Evolutionary conservation across 257 asterid genomes (phyloP), one percentile per base, ranked within the genome.

Genomic region (Marsdenia floribunda): DNA sequence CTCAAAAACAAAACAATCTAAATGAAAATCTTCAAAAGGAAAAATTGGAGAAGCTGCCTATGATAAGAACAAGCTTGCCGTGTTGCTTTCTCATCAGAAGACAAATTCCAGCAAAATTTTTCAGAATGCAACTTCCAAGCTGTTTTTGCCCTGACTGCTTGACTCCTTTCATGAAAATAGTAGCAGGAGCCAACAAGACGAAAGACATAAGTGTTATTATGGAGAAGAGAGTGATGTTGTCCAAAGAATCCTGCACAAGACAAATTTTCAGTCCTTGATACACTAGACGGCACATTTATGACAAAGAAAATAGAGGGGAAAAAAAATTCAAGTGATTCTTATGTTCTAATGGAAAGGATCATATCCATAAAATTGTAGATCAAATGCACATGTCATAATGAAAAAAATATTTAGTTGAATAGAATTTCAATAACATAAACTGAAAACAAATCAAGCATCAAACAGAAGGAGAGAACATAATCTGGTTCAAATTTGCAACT

Each of bases 101-200:
- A 63, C 75, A 75, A 76, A 54, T 73, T 77, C 78, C 87, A 81
- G 71, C 79, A 85, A 83, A 83, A 83, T 50, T 78, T 44, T 73
- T 37, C 24, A 78, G 70, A 63, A 42, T 19, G 44, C 61, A 35
- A 73, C 68, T 59, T 77, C 86, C 84, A 89, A 73, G 84, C 88
- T 71, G 83, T 75, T 78, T 92, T 91, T 22, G 89, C 76, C 89
- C 91, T 93, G 0, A n/a, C n/a, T n/a, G 90, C 81, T 86, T 86
- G 68, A 86, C 79, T 75, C 90, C 90, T 82, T 86, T 88, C 76
- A 71, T 63, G 79, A 83, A 81, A 16, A 86, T 46, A 75, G 90
- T 68, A 37, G 70, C 63, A 49, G 90, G 90, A n/a, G 85, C 83
- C 86, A 86, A 54, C 76, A 86, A 78, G 82, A 86, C 44, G 57